phyloP scores from a whole-genome alignment of 257 asterid species.

The Salvia rosmarinus region DNA sequence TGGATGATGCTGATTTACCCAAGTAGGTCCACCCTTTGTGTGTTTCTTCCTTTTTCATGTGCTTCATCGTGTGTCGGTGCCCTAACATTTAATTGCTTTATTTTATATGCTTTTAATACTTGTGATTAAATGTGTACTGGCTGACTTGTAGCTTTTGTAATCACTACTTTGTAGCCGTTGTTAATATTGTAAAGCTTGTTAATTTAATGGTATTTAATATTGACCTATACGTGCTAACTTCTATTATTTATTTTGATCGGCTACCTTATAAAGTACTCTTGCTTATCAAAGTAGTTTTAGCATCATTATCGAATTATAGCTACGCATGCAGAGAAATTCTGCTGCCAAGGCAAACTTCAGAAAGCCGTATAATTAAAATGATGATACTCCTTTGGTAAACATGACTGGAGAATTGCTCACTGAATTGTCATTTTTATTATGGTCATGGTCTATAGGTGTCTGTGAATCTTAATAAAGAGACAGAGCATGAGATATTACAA shows the following conservation, averaged over 20 bases:
- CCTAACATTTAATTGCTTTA: constrained; percentile 35
- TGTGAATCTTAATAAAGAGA: background rate
- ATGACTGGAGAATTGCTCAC: constrained; percentile 1
- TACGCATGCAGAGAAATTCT: background rate
- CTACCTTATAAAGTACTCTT: background rate
- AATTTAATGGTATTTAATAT: constrained; percentile 10
- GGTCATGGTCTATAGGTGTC: background rate
- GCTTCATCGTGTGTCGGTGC: constrained; percentile 50
- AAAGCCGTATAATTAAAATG: background rate
- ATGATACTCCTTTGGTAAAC: background rate
- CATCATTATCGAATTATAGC: background rate
- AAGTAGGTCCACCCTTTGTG: constrained; percentile 62
- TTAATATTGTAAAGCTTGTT: constrained; percentile 28
- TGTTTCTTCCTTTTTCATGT: constrained; percentile 35
- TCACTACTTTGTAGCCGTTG: constrained; percentile 32
- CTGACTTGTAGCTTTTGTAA: constrained; percentile 43
- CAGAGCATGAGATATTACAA: background rate
- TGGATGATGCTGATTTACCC: constrained; percentile 90
- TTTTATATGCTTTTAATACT: constrained; percentile 14
- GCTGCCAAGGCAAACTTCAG: background rate
- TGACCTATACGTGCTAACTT: constrained; percentile 27
- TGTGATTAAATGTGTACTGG: constrained; percentile 12
- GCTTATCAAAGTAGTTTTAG: constrained; percentile 1
- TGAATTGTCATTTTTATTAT: background rate
- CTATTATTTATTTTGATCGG: constrained; percentile 14